Evolutionary conservation across 148 eudicot species (phyloP).

Genomic region (Spergularia marina): DNA sequence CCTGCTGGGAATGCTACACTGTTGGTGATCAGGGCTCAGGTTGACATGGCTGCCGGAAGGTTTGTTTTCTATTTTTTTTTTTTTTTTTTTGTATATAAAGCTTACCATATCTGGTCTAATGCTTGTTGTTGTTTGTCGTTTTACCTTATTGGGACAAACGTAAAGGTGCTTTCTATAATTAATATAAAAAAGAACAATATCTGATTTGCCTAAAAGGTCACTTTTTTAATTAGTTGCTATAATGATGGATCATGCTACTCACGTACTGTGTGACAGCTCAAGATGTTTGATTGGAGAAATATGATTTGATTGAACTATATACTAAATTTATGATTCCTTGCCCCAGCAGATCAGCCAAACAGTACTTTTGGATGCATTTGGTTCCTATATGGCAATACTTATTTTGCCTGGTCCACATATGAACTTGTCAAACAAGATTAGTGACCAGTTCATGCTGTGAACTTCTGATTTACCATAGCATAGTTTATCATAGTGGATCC

Average conservation of each 20-base stretch:
- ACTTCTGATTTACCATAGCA: neutral
- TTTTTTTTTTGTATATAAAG: neutral
- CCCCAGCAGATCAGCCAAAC: constrained; percentile 18
- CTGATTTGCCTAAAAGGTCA: constrained; percentile 15
- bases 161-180: constrained; percentile 7
- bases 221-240: constrained; percentile 20
- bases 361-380: constrained; percentile 6
- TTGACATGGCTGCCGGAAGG: constrained; percentile 85
- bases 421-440: constrained; percentile 24
- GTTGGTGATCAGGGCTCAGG: constrained; percentile 75
- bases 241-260: constrained; percentile 31
- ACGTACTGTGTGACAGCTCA: constrained; percentile 37
- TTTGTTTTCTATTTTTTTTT: constrained; percentile 22
- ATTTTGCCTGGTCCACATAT: constrained; percentile 13
- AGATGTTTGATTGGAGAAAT: constrained; percentile 23
- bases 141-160: neutral
- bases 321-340: constrained; percentile 14
- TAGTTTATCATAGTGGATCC: neutral
- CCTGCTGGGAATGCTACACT: constrained; percentile 56
- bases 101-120: constrained; percentile 2
- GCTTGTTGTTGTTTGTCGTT: neutral
- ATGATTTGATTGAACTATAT: constrained; percentile 15
- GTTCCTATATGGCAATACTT: constrained; percentile 3
- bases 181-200: neutral
- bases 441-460: neutral